Conservation (phyloP, 805 yeast species). For the Nematodospora valgi region DNA sequence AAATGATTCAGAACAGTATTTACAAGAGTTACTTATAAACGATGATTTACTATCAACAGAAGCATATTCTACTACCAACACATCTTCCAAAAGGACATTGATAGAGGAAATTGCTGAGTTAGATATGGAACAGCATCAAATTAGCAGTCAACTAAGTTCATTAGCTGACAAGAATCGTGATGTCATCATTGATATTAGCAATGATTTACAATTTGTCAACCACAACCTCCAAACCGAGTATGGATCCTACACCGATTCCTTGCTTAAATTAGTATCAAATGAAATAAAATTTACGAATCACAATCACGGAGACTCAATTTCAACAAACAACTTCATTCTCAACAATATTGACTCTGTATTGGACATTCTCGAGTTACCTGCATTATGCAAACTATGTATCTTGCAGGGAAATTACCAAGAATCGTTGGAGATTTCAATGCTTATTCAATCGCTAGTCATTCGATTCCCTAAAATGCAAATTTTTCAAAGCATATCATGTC, state of each 20-base stretch:
- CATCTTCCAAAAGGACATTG: conserved; percentile 25
- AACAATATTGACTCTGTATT: conserved; percentile 67
- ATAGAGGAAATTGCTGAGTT: conserved; percentile 74
- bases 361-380: conserved; percentile 80
- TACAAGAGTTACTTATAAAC: conserved; percentile 44
- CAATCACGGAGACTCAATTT: background rate
- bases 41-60: conserved; percentile 47
- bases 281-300: background rate
- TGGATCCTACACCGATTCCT: conserved; percentile 10
- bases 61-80: conserved; percentile 27
- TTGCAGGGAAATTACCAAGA: conserved; percentile 84
- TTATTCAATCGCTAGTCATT: conserved; percentile 63
- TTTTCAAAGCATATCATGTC: conserved; percentile 47
- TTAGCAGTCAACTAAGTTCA: conserved; percentile 45
- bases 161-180: conserved; percentile 41
- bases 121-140: conserved; percentile 49
- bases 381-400: conserved; percentile 79
- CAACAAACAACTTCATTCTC: conserved; percentile 35
- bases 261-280: conserved; percentile 11
- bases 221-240: conserved; percentile 19
- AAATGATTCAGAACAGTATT: conserved; percentile 23
- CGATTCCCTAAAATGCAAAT: conserved; percentile 63
- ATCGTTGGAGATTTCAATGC: conserved; percentile 78
- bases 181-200: conserved; percentile 39
- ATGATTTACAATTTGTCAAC: conserved; percentile 31